Evolutionary conservation across 345 rosid genomes (phyloP).

Genomic region (Corchorus olitorius): DNA sequence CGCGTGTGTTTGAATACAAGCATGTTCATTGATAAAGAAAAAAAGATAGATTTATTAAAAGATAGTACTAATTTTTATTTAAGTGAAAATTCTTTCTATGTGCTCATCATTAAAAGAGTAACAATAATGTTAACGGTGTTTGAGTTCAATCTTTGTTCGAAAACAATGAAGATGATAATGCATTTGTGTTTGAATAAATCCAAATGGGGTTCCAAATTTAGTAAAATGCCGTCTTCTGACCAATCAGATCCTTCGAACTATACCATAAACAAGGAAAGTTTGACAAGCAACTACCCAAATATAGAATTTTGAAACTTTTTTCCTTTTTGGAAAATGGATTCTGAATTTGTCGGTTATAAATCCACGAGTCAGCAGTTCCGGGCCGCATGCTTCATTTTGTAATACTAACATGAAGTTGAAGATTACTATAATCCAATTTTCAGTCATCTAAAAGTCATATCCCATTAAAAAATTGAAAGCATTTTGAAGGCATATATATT

Average conservation of each 20-base stretch:
- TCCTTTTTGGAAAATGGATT: not conserved
- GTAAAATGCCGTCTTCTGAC: not conserved
- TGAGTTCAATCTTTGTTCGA: not conserved
- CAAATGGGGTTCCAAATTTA: not conserved
- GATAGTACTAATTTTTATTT: not conserved
- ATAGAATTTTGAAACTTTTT: no score
- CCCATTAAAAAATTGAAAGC: not conserved
- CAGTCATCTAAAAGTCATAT: not conserved
- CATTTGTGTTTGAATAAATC: not conserved
- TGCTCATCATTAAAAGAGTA: not conserved
- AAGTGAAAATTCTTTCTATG: no score
- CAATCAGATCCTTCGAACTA: not conserved
- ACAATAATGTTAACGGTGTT: not conserved
- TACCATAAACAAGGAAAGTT: constrained; percentile 1
- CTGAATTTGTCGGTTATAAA: not conserved
- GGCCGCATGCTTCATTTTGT: not conserved
- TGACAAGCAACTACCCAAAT: not conserved
- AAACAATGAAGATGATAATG: not conserved
- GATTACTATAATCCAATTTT: not conserved
- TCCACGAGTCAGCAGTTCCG: not conserved
- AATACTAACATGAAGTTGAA: not conserved
- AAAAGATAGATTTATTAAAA: not conserved
- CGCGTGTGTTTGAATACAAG: no score
- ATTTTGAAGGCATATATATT: not conserved
- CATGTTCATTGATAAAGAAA: not conserved